These are phyloP conservation scores for Pulveroboletus sp. DNA, from an alignment of 768 basidiomycete species.

Conservation along the genomic window DNA sequence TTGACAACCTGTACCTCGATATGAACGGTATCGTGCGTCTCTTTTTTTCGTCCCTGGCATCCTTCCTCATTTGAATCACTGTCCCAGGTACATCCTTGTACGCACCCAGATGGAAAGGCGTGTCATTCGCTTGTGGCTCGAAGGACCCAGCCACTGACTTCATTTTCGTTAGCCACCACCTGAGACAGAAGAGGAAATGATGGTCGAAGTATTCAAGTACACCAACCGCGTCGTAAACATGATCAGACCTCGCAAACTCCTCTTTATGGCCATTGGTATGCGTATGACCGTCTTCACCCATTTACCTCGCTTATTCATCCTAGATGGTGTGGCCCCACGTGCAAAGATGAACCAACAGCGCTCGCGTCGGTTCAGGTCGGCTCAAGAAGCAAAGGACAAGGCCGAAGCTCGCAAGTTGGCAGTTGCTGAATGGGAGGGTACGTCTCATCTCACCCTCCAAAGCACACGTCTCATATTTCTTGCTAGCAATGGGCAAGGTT, in stretches of 20 bases:
- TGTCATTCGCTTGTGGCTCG: conserved; percentile 10
- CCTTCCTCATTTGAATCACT: neutral
- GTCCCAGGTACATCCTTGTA: conserved; percentile 91
- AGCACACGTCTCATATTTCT: neutral
- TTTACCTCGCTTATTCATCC: neutral
- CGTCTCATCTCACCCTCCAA: conserved; percentile 11
- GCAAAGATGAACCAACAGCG: conserved; percentile 99
- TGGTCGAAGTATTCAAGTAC: conserved; percentile 95
- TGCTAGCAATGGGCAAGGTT: conserved; percentile 87
- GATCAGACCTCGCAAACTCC: conserved; percentile 89
- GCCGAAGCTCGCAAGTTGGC: conserved; percentile 84
- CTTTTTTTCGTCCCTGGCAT: neutral
- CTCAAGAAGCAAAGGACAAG: conserved; percentile 94
- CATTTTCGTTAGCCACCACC: conserved; percentile 72
- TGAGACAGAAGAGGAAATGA: conserved; percentile 99
- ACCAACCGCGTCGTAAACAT: conserved; percentile 97
- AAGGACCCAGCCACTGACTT: neutral
- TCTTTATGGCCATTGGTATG: conserved; percentile 98
- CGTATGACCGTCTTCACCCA: conserved; percentile 23
- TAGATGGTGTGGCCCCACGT: conserved; percentile 95
- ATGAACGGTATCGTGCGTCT: conserved; percentile 95
- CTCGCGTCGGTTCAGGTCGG: conserved; percentile 90
- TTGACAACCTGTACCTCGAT: conserved; percentile 95
- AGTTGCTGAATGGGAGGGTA: conserved; percentile 83
- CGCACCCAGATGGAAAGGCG: conserved; percentile 96